Conservation (phyloP, 352 stramenopile species). For the Chrysophaeum taylorii region DNA sequence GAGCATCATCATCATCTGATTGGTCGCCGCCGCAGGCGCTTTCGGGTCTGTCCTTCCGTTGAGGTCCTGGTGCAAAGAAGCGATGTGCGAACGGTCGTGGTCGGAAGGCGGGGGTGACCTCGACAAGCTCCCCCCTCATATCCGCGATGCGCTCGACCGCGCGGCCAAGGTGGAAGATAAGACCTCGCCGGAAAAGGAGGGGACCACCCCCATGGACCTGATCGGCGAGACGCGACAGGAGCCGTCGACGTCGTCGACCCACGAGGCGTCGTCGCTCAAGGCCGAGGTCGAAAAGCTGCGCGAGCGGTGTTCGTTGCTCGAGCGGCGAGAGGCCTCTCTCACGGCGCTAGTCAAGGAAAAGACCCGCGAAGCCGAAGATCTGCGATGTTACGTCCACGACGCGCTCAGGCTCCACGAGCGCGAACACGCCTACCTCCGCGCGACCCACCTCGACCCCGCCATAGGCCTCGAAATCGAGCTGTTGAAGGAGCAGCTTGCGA, state of each 20-base stretch:
- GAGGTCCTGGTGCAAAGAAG: neutral
- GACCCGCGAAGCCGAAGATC: neutral
- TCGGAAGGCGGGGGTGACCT: conserved; percentile 54
- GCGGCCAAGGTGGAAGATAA: neutral
- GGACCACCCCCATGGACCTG: neutral
- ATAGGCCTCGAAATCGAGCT: neutral
- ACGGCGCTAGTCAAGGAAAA: neutral
- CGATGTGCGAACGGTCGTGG: neutral
- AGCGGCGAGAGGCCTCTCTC: neutral
- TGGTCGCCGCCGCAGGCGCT: no score
- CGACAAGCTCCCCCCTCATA: conserved; percentile 40
- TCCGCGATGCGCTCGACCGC: conserved; percentile 42
- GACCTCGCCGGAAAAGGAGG: no score
- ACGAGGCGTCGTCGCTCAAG: no score
- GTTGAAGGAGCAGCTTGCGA: no score
- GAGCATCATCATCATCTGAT: no score
- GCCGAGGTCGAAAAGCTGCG: neutral
- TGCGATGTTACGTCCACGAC: neutral
- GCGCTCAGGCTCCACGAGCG: neutral
- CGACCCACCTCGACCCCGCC: neutral
- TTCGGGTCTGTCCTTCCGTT: no score
- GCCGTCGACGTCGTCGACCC: no score
- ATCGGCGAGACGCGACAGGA: no score
- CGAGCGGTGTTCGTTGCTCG: neutral
- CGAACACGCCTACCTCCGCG: neutral